Evolutionary conservation across 2,329 filamentous ascomycete species (phyloP).

Genomic region (Gnomoniopsis sp.): DNA sequence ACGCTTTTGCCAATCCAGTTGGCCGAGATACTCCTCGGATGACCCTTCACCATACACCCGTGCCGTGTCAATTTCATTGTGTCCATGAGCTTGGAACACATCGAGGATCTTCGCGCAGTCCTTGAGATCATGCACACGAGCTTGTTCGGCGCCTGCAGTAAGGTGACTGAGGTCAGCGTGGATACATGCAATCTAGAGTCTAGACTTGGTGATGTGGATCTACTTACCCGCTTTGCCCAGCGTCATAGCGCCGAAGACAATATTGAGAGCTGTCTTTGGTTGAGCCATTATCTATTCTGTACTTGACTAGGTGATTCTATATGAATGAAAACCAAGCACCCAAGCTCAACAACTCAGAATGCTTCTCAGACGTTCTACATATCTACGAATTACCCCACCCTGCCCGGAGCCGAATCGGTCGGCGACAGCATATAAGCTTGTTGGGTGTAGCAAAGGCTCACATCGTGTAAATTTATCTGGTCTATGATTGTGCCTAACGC

Average conservation of each 20-base stretch:
- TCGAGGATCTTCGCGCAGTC: constrained; percentile 61
- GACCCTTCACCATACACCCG: constrained; percentile 60
- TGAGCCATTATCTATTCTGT: neutral
- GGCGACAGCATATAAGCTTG: no score
- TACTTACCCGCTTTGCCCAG: constrained; percentile 21
- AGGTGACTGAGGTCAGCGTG: neutral
- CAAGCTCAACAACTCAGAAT: neutral
- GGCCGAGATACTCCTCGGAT: constrained; percentile 53
- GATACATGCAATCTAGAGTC: neutral
- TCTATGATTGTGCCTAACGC: no score
- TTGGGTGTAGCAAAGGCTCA: no score
- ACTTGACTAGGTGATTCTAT: neutral
- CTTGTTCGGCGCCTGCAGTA: constrained; percentile 22
- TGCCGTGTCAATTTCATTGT: constrained; percentile 69
- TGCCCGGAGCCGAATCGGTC: neutral
- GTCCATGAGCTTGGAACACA: constrained; percentile 61
- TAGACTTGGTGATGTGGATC: neutral
- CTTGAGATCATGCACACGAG: constrained; percentile 30
- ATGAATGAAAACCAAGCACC: neutral
- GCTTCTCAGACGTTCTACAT: neutral
- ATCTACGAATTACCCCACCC: neutral
- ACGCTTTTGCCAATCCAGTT: constrained; percentile 34
- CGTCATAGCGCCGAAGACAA: constrained; percentile 30
- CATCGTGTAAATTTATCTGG: no score
- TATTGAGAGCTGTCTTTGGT: constrained; percentile 14